phyloP scores from a whole-genome alignment of 2,329 filamentous ascomycete genomes.

The Tolypocladium inflatum region DNA sequence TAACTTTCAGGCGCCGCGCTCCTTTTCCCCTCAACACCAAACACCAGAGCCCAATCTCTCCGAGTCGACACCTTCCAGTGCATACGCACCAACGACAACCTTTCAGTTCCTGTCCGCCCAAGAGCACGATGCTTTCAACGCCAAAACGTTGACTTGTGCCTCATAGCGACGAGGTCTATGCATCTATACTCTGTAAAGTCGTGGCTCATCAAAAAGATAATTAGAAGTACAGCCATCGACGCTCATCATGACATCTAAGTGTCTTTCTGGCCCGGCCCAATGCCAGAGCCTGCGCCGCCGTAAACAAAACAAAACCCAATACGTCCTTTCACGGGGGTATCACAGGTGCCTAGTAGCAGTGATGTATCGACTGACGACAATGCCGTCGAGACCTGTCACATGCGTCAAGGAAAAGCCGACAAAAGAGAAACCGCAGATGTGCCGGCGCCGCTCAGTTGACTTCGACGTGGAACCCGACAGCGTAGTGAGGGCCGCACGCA shows the following conservation, averaged over 20 bases:
- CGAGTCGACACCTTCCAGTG: neutral
- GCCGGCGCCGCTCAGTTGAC: slow-evolving; percentile 25
- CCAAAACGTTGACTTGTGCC: neutral
- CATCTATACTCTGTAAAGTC: neutral
- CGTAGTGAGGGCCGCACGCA: slow-evolving; percentile 56
- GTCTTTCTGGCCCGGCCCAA: neutral
- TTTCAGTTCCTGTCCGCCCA: neutral
- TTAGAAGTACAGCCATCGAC: neutral
- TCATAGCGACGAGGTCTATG: neutral
- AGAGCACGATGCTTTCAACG: neutral
- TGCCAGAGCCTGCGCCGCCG: neutral
- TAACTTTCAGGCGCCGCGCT: too few relatives aligned
- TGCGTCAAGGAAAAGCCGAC: neutral
- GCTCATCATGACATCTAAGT: neutral
- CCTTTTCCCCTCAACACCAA: neutral
- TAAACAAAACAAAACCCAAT: neutral
- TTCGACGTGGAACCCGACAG: slow-evolving; percentile 74
- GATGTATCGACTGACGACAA: neutral
- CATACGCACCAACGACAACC: neutral
- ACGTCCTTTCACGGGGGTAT: slow-evolving; percentile 3
- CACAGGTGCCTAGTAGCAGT: neutral
- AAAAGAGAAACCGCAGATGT: neutral
- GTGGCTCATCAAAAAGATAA: neutral
- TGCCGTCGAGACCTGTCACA: neutral
- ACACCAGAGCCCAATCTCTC: neutral